Evolutionary conservation across 208 protist genomes (phyloP).

Genomic region (Trypanosoma congolense): DNA sequence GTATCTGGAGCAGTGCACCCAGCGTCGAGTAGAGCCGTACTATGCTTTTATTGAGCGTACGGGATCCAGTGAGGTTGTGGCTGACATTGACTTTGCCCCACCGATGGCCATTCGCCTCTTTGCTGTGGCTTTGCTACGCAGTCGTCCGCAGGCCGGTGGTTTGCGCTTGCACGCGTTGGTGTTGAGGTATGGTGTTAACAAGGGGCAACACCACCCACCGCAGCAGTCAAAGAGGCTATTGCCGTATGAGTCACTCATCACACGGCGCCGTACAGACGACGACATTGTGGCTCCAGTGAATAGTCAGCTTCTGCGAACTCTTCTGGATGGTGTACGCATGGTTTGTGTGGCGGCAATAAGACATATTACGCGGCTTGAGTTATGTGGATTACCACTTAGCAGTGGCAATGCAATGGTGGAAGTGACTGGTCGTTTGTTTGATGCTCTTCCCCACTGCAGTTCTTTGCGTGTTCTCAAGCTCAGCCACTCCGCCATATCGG

Average conservation of each 20-base stretch:
- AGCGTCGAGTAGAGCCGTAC: slow-evolving; percentile 34
- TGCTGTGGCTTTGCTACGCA: slow-evolving; percentile 17
- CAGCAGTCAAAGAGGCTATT: slow-evolving; percentile 11
- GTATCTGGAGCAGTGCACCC: slow-evolving; percentile 53
- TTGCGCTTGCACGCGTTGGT: slow-evolving; percentile 6
- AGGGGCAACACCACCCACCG: slow-evolving; percentile 14
- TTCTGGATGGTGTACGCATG: slow-evolving; percentile 32
- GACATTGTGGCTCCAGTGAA: slow-evolving; percentile 13
- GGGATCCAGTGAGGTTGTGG: slow-evolving; percentile 28
- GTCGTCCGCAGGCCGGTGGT: neutral
- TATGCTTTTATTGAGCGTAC: slow-evolving; percentile 36
- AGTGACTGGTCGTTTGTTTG: slow-evolving; percentile 22
- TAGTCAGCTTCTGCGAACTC: slow-evolving; percentile 18
- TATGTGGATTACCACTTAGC: slow-evolving; percentile 31
- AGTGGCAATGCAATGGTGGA: slow-evolving; percentile 2
- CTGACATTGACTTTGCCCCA: slow-evolving; percentile 34
- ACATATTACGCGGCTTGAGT: slow-evolving; percentile 29
- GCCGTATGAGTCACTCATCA: slow-evolving; percentile 4
- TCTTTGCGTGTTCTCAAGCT: slow-evolving; percentile 36
- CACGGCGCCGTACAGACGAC: slow-evolving; percentile 10
- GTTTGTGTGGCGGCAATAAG: slow-evolving; percentile 21
- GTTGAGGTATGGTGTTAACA: slow-evolving; percentile 13
- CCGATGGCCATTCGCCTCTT: slow-evolving; percentile 18
- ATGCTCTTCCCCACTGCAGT: slow-evolving; percentile 31
- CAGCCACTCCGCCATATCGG: slow-evolving; percentile 27